Conservation (phyloP, 306 rosid genomes). For the Vigna radiata region DNA sequence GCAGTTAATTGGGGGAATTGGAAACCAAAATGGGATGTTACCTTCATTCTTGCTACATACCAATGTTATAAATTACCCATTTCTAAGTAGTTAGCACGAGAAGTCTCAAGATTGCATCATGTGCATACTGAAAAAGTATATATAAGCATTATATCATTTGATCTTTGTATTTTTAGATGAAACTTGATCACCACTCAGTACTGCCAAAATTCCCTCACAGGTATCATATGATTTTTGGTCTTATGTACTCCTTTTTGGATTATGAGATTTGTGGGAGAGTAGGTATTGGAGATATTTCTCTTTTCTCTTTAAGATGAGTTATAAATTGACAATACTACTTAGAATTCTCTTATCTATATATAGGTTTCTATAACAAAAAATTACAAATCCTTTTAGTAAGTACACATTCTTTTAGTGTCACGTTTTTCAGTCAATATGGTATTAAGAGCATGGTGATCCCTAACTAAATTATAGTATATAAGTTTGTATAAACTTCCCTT, state of each 20-base stretch:
- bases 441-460: too few relatives aligned
- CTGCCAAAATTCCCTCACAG: constrained; percentile 1
- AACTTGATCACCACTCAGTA: constrained; percentile 22
- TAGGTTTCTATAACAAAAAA: too few relatives aligned
- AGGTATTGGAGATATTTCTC: too few relatives aligned
- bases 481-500: too few relatives aligned
- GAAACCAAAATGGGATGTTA: background rate
- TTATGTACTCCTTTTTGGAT: constrained; percentile 8
- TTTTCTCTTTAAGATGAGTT: too few relatives aligned
- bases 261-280: background rate
- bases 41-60: background rate
- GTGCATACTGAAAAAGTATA: constrained; percentile 16
- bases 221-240: constrained; percentile 12
- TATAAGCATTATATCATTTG: constrained; percentile 13
- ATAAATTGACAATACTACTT: too few relatives aligned
- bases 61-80: background rate
- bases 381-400: too few relatives aligned
- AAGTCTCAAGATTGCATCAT: constrained; percentile 3
- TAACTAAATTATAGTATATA: too few relatives aligned
- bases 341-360: too few relatives aligned
- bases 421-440: too few relatives aligned
- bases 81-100: too few relatives aligned
- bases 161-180: background rate
- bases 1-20: background rate
- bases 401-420: too few relatives aligned